Base-by-base conservation (phyloP, 805 yeast species). In the Helenozyma rhizophorensis region DNA sequence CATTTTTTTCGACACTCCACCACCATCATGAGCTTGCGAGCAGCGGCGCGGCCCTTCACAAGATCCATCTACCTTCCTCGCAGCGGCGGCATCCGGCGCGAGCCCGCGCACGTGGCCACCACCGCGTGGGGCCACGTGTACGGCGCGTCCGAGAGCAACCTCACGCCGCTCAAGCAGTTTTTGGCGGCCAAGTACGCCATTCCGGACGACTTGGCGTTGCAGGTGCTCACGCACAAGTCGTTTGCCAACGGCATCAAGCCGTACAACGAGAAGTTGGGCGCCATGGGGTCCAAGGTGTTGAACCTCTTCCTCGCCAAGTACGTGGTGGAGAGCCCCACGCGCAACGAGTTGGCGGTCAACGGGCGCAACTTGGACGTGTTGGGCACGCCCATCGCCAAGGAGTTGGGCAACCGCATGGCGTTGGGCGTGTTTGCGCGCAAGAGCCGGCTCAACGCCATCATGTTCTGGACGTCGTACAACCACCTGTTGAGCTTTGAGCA, bases 221-320 rank as follows among this genome's bases (percentile, higher is more conserved):
- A 90, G 62, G 78, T 85, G 25, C 65, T 89, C 49, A 89, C 97
- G 5, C 97, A 90, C 64, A 90, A 90, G 63, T 85, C 96, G 14
- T 90, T 88, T 68, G 95, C 94, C 4, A 94, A 86, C 61, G 97
- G 96, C 8, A 67, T 74, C 42, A 78, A 80, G 48, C 96, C 97
- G 6, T 86, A 84, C 62, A 90, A 89, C 62, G 96, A 88, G 55
- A 83, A 82, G 56, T 67, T 90, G 48, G 70, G 86, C 13, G 72
- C 81, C 27, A 63, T 86, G 54, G 97, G 94, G 12, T 53, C 72
- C 23, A 81, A 80, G 51, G 61, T 79, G 47, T 56, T 82, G 43
- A 78, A 76, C 51, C 63, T 70, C 31, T 55, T 50, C 34, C 58
- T 69, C 25, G 68, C 76, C 21, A 72, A 74, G 47, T 53, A 53